phyloP scores from a whole-genome alignment of 805 yeast species.

The Saccharomycopsis oosterbeekiorum region DNA sequence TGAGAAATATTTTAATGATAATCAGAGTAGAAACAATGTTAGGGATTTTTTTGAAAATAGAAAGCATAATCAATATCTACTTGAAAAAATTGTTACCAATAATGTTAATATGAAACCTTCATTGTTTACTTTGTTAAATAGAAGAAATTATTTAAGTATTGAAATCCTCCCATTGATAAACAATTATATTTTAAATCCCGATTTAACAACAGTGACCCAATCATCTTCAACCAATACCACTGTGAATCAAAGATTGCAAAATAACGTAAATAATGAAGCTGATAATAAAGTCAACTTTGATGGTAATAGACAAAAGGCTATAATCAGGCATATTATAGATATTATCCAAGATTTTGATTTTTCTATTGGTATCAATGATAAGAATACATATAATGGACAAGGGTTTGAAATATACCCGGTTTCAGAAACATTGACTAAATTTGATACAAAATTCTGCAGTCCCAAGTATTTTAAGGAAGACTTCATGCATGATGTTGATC shows the following conservation, averaged over 20 bases:
- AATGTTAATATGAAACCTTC: conserved; percentile 20
- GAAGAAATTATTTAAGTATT: conserved; percentile 1
- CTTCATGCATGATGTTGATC: conserved; percentile 1
- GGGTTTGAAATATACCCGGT: conserved; percentile 10
- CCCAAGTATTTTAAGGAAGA: background rate
- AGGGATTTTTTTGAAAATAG: conserved; percentile 13
- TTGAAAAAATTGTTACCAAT: conserved; percentile 19
- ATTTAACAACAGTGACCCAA: background rate
- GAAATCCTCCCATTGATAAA: conserved; percentile 28
- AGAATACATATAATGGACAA: background rate
- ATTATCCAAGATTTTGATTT: conserved; percentile 13
- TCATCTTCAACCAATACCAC: background rate
- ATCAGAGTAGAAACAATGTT: conserved; percentile 9
- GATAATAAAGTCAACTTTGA: background rate
- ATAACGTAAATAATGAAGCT: background rate
- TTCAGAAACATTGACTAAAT: conserved; percentile 15
- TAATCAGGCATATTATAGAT: conserved; percentile 4
- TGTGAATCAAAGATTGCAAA: background rate
- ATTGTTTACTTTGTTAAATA: conserved; percentile 14
- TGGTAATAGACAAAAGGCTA: conserved; percentile 3
- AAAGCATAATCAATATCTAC: conserved; percentile 22
- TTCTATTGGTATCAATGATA: conserved; percentile 9
- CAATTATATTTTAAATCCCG: conserved; percentile 16
- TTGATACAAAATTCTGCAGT: background rate
- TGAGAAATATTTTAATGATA: conserved; percentile 18